Conservation (phyloP, 2,329 filamentous ascomycete genomes). For the Alternaria sp. region DNA sequence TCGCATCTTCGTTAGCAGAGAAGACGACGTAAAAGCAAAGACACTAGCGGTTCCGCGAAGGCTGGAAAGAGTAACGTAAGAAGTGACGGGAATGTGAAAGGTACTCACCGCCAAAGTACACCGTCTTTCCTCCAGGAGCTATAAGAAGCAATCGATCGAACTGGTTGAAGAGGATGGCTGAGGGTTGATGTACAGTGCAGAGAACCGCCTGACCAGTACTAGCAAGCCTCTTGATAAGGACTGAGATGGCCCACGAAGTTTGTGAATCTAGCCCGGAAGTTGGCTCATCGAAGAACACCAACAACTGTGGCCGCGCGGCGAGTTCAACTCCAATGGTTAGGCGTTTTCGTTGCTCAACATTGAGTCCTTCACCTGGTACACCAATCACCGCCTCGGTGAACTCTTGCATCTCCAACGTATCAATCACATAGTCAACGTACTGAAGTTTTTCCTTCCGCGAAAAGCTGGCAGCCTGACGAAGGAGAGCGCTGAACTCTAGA, state of each 20-base stretch:
- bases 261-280: conserved; percentile 93
- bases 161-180: conserved; percentile 89
- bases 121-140: conserved; percentile 75
- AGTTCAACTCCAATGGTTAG: conserved; percentile 95
- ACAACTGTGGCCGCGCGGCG: conserved; percentile 85
- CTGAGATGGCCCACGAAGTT: conserved; percentile 89
- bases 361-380: conserved; percentile 82
- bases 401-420: conserved; percentile 85
- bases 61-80: not conserved
- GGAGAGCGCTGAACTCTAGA: conserved; percentile 81
- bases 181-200: conserved; percentile 97
- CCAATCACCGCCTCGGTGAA: conserved; percentile 92
- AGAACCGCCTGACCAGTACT: conserved; percentile 84
- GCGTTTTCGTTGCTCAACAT: conserved; percentile 72
- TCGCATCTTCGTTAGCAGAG: no score
- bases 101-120: conserved; percentile 73
- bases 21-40: no score
- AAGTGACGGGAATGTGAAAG: not conserved
- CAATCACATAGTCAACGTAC: conserved; percentile 91
- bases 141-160: conserved; percentile 84
- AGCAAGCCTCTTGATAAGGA: conserved; percentile 87
- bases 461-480: conserved; percentile 80
- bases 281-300: conserved; percentile 93
- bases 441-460: conserved; percentile 78
- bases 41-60: not conserved